Base-by-base conservation (phyloP, 192 early-diverging fungal genomes). In the Mortierella antarctica region DNA sequence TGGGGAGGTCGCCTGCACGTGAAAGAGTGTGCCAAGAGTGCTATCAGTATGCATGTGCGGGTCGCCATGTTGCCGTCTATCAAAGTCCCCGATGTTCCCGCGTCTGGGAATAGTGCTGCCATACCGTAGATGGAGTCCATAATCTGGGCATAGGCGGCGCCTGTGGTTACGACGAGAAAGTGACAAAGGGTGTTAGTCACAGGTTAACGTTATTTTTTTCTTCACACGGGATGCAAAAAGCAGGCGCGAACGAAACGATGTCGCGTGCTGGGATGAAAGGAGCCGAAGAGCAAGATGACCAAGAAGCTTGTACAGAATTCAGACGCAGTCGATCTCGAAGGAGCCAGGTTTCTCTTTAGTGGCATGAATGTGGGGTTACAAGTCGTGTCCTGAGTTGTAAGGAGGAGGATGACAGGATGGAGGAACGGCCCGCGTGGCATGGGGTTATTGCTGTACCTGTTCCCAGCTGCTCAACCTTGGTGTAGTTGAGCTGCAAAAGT, bases 401-500 rank as follows among this genome's bases (percentile, higher is more conserved):
- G 39, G 61, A 56, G 61, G 7, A 23, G 21, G 56, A 56, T 5
- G 17, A 46, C 51, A 39, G 31, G 17, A 5, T 21, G 57, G 12
- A 48, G 48, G 46, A 39, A 6, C 17, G 42, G 57, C n/a, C n/a
- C 7, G 57, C 39, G 45, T 46, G 64, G 41, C 39, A 21, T 7
- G 47, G 15, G 44, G 51, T 14, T 47, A 8, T n/a, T 14, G 8
- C 42, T n/a, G 21, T 90, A 93, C 93, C 97, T 71, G 94, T 93
- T 49, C 98, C 98, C 39, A 92, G 93, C 74, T 98, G 96, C 84
- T 99, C 97, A 13, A 99, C 89, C 70, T 96, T 97, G 58, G 93
- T 96, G 84, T 96, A 96, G 81, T 88, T 92, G 63, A 97, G 84
- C 70, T 95, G 92, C 65, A 96, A 89, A 42, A 99, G 91, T 69